Base-by-base conservation (phyloP, 305 asterid species). In the Rubia tinctorum region DNA sequence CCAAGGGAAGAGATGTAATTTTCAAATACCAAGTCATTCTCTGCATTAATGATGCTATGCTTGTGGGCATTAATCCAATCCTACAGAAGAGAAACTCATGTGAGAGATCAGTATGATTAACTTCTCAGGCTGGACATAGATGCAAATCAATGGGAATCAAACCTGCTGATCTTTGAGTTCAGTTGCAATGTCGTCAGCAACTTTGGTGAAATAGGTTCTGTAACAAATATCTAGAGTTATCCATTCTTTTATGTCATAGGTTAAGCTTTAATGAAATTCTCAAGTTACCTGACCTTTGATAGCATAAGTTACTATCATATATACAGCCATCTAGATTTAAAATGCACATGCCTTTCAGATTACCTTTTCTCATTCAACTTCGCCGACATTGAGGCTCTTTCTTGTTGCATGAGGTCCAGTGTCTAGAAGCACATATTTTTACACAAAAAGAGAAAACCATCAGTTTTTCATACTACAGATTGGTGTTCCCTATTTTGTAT, bases 361-460 rank as follows among this genome's bases (percentile, higher is more conserved):
- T 84, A 94, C 99, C 96, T 89, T 83, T 75, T 84, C 73, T 90
- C 89, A 61, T 72, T 73, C 71, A 86, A 85, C 85, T 88, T 94
- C 47, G 76, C 78, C 68, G 96, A 83, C 79, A 83, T 61, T 80
- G 80, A 80, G 49, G 66, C 78, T 79, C 73, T 90, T 83, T 90
- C 97, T 69, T 91, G 96, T 77, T 83, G 91, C 88, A 90, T 85
- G 71, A 94, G 93, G 79, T 87, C 91, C 81, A 88, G 73, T 37
- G 96, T 86, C 97, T 94, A 78, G 25, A 77, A 47, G 60, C 62
- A 68, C 22, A 20, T 45, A 30, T 45, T 49, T 25, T 74, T 42
- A 44, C 47, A 43, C 13, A 30, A 75, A 27, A 66, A 64, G 70
- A 59, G 72, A 73, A 60, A 51, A 27, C 65, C 62, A 40, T 71